Conservation (phyloP, 2,329 filamentous ascomycete species). For the Trichoderma asperellum region DNA sequence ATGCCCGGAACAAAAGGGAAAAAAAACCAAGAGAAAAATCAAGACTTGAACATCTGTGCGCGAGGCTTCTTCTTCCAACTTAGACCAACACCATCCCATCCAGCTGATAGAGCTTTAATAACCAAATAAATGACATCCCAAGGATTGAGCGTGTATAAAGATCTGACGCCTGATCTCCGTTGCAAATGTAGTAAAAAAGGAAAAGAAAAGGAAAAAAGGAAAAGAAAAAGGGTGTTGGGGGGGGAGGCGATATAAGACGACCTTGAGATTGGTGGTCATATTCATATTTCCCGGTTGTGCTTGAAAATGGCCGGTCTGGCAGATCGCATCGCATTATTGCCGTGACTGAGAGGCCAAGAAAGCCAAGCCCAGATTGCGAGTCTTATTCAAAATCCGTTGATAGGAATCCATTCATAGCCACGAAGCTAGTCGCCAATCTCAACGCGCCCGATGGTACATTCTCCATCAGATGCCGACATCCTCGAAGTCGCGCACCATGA, state of each 20-base stretch:
- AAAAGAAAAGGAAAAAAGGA: not conserved
- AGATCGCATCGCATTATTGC: not conserved
- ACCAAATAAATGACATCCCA: not conserved
- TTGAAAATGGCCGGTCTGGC: not conserved
- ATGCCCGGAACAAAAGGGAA: not conserved
- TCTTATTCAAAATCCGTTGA: not conserved
- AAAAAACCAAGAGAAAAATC: not conserved
- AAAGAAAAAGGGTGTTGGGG: too few species aligned
- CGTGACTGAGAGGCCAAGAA: not conserved
- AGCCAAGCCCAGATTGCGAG: not conserved
- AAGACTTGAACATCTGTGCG: not conserved
- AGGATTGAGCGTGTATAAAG: not conserved
- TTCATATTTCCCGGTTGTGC: not conserved
- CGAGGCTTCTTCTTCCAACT: not conserved
- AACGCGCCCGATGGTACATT: constrained; percentile 34
- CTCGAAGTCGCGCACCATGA: constrained; percentile 85
- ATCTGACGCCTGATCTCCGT: constrained; percentile 6
- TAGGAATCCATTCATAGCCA: too few species aligned
- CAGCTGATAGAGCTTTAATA: constrained; percentile 1
- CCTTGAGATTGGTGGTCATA: not conserved
- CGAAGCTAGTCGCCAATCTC: not conserved
- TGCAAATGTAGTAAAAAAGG: not conserved
- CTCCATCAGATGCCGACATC: constrained; percentile 58
- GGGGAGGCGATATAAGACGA: too few species aligned
- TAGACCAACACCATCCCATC: constrained; percentile 4